Percentiles rank a stretch among this genome's conserved stretches.
Evolutionary conservation across 352 stramenopile genomes (phyloP).

Genomic region (Phytophthora rubi): DNA sequence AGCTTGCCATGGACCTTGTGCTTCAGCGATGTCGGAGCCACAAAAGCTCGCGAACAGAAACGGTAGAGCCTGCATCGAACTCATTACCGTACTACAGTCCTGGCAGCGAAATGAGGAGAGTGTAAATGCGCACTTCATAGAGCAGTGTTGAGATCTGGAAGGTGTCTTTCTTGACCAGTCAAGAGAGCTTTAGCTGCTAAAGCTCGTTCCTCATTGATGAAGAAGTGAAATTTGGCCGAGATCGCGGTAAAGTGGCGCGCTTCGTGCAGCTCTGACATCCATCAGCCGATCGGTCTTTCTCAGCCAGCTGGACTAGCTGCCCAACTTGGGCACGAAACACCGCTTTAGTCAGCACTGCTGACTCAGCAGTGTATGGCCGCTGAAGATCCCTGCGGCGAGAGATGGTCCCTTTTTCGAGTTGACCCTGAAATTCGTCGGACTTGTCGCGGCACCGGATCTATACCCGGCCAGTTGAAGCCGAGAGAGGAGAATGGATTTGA

Average conservation of each 20-base stretch:
- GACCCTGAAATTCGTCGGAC: constrained; percentile 22
- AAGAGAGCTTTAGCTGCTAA: no score
- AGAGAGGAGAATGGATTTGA: constrained; percentile 14
- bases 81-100: not conserved
- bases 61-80: constrained; percentile 6
- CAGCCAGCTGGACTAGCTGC: constrained; percentile 30
- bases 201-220: not conserved
- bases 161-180: not conserved
- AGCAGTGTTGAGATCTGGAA: not conserved
- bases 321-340: constrained; percentile 6
- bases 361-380: not conserved
- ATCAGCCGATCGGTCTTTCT: constrained; percentile 33
- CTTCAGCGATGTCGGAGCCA: constrained; percentile 18
- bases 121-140: not conserved
- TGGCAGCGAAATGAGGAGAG: constrained; percentile 1
- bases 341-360: constrained; percentile 14
- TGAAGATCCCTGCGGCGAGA: constrained; percentile 19
- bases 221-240: not conserved
- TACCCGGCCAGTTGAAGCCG: constrained; percentile 14
- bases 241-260: not conserved
- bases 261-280: constrained; percentile 12
- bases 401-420: constrained; percentile 17
- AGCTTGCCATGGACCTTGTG: constrained; percentile 3
- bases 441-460: constrained; percentile 34
- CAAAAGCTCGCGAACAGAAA: constrained; percentile 29